These are phyloP conservation scores for Apium graveolens DNA, from an alignment of 129 eudicot species.

Conservation along the genomic window DNA sequence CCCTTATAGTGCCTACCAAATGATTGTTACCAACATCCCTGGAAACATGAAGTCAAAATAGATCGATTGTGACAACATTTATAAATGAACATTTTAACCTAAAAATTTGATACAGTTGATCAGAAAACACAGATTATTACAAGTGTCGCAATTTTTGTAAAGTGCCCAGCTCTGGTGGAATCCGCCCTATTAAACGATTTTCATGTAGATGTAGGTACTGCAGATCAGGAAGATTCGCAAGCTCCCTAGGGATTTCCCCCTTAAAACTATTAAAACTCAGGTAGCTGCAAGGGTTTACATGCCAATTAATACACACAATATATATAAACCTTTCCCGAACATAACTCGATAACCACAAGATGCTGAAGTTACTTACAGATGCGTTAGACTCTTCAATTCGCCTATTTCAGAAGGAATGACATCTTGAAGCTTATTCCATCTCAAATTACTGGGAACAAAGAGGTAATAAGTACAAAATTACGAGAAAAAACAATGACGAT, in stretches of 20 bases:
- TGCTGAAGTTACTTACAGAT: constrained; percentile 55
- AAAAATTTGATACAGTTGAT: not conserved
- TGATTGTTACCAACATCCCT: constrained; percentile 98
- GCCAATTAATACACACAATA: constrained; percentile 4
- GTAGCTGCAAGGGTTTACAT: constrained; percentile 49
- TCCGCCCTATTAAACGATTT: constrained; percentile 82
- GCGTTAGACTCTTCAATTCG: constrained; percentile 89
- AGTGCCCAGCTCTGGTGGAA: constrained; percentile 94
- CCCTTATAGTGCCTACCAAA: constrained; percentile 93
- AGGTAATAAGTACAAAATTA: constrained; percentile 10
- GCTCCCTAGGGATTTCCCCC: constrained; percentile 97
- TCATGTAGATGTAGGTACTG: constrained; percentile 88
- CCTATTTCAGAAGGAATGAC: constrained; percentile 95
- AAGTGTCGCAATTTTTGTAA: constrained; percentile 75
- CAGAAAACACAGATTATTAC: constrained; percentile 31
- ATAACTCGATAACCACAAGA: constrained; percentile 11
- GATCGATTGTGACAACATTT: constrained; percentile 11
- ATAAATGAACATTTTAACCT: not conserved
- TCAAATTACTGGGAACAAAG: constrained; percentile 59
- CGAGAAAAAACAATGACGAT: not conserved
- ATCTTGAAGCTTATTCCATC: constrained; percentile 99
- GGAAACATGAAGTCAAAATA: constrained; percentile 10
- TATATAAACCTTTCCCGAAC: not conserved
- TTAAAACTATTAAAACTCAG: constrained; percentile 93
- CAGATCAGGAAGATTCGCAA: constrained; percentile 95